Evolutionary conservation across 495 filamentous ascomycete species (phyloP).

Genomic region (Polyplosphaeria fusca): DNA sequence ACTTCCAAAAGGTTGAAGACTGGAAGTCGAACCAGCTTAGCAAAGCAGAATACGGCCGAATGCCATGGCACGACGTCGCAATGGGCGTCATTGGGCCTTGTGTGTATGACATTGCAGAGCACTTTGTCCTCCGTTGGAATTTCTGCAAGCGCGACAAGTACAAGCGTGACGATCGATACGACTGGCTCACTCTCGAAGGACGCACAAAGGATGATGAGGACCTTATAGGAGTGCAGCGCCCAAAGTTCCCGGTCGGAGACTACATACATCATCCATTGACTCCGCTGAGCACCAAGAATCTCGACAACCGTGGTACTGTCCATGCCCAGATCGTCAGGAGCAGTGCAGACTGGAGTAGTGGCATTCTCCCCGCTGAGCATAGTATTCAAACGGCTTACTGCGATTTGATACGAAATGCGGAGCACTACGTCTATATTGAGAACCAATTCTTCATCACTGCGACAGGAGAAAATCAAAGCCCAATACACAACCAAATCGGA

Average conservation of each 20-base stretch:
- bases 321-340: constrained; percentile 82
- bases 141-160: constrained; percentile 97
- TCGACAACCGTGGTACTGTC: constrained; percentile 64
- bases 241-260: constrained; percentile 78
- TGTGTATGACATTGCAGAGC: constrained; percentile 92
- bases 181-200: constrained; percentile 81
- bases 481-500: constrained; percentile 84
- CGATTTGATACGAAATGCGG: constrained; percentile 75
- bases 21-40: constrained; percentile 92
- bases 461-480: constrained; percentile 79
- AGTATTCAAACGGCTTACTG: constrained; percentile 91
- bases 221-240: constrained; percentile 79
- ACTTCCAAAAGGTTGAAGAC: constrained; percentile 84
- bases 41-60: constrained; percentile 87
- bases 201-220: constrained; percentile 76
- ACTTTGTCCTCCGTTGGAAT: constrained; percentile 95
- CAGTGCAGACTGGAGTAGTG: constrained; percentile 92
- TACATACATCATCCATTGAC: constrained; percentile 79
- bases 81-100: constrained; percentile 87
- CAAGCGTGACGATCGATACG: constrained; percentile 74
- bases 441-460: constrained; percentile 93
- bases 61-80: constrained; percentile 97
- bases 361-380: constrained; percentile 74
- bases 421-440: constrained; percentile 95
- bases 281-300: constrained; percentile 54